Evolutionary conservation across 108 stramenopile genomes (phyloP), one percentile per base, ranked within the genome.

Genomic region (Nannochloropsis gaditana): DNA sequence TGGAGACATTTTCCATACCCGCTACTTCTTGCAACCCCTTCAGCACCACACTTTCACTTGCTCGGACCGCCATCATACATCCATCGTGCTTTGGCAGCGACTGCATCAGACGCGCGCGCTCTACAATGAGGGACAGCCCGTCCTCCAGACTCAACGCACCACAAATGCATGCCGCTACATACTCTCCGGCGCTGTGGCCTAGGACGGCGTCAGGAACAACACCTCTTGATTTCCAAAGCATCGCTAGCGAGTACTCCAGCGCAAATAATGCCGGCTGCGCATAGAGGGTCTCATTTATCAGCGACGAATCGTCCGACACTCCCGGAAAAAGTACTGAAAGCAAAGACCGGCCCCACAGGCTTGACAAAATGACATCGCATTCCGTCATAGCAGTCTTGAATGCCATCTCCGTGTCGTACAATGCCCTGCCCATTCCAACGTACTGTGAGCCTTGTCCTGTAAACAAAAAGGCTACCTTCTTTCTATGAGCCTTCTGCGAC

Each of bases 371-470:
- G 42, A 85, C 87, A 42, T 86, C 89, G 44, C 88, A 90, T 44
- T 81, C 45, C 31, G 89, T 83, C 41, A 89, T 31, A 10, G 85
- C 85, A 9, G 80, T 82, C n/a, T 44, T 43, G 59, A 91, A 91
- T 45, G 41, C 87, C n/a, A 41, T 82, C 44, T 86, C 84, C 41
- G 41, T 41, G 43, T 87, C 84, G 84, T 87, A 90, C 88, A 91
- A 41, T 41, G 44, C 87, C 44, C 45, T 11, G 15, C 88, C 89
- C 89, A 90, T 90, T 45, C 89, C 89, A 43, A 85, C 43, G 47
- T 85, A 89, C 84, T 90, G 89, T 15, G 85, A 86, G 83, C 89
- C 89, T 86, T 91, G 90, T 43, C 90, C 90, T 10, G 90, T 87
- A 88, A 91, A 91, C 80, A 91, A 79, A 44, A 88, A 91, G 43